Conservation (phyloP, 129 eudicot species). For the Saposhnikovia divaricata region DNA sequence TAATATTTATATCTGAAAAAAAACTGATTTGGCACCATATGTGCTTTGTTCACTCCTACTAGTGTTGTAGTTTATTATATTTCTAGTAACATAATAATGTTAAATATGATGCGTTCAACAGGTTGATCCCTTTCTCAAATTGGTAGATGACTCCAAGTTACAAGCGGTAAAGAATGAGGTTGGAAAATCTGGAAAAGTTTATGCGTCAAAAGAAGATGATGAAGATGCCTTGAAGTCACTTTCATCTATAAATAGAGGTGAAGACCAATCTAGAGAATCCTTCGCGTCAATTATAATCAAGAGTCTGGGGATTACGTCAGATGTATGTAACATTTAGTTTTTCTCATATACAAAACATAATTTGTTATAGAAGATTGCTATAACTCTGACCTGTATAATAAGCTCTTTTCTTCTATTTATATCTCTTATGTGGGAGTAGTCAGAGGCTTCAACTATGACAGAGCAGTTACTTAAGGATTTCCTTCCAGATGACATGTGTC, state of each 20-base stretch:
- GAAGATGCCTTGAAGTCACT: constrained; percentile 51
- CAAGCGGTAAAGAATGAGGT: constrained; percentile 28
- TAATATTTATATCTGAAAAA: neutral
- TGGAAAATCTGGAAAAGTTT: constrained; percentile 21
- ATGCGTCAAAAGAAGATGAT: constrained; percentile 66
- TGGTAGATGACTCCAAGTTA: constrained; percentile 76
- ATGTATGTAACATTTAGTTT: constrained; percentile 44
- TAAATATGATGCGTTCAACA: constrained; percentile 18
- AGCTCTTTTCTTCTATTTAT: neutral
- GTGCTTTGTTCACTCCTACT: neutral
- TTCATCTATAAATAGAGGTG: constrained; percentile 31
- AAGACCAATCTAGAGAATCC: constrained; percentile 52
- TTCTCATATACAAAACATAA: neutral
- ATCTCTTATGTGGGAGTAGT: constrained; percentile 24
- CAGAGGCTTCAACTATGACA: constrained; percentile 33
- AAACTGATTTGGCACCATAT: neutral
- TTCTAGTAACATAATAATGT: neutral
- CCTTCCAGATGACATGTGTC: constrained; percentile 73
- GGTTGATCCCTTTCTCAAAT: constrained; percentile 68
- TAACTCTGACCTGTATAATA: constrained; percentile 7
- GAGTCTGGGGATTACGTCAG: constrained; percentile 31
- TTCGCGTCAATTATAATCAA: constrained; percentile 49
- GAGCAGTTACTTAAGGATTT: constrained; percentile 54
- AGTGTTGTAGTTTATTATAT: neutral
- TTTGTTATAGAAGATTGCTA: neutral